Percentiles rank a stretch among this genome's conserved stretches.
Evolutionary conservation across 106 monocot genomes (phyloP).

Genomic region (Cymbidium sinense): DNA sequence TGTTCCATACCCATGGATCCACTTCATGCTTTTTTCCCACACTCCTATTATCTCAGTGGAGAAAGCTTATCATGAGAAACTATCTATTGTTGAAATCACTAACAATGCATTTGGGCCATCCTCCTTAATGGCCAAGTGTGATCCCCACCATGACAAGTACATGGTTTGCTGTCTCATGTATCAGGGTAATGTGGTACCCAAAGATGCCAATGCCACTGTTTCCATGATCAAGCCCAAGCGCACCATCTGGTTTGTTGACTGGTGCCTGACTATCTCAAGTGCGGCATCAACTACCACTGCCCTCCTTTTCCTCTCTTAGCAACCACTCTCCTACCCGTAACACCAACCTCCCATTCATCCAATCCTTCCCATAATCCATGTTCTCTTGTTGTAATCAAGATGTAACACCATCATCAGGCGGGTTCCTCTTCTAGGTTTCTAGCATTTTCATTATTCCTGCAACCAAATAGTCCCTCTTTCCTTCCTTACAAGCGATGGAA

Average conservation of each 20-base stretch:
- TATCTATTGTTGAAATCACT: constrained; percentile 42
- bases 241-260: constrained; percentile 77
- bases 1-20: constrained; percentile 52
- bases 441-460: too few relatives aligned
- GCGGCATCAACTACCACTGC: constrained; percentile 89
- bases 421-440: too few relatives aligned
- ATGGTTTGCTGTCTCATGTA: constrained; percentile 59
- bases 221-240: constrained; percentile 71
- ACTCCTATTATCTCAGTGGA: constrained; percentile 33
- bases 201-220: constrained; percentile 62
- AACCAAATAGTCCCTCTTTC: too few relatives aligned
- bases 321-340: too few relatives aligned
- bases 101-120: constrained; percentile 38
- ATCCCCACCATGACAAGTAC: constrained; percentile 44
- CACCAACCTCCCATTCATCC: too few relatives aligned
- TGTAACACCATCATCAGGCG: too few relatives aligned
- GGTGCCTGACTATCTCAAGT: constrained; percentile 80
- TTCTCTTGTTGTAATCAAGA: too few relatives aligned
- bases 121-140: constrained; percentile 50
- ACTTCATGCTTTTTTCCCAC: constrained; percentile 38
- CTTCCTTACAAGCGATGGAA: too few relatives aligned
- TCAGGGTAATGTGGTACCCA: constrained; percentile 63
- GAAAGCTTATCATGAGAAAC: constrained; percentile 44
- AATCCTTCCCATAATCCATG: too few relatives aligned
- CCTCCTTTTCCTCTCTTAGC: too few relatives aligned